Evolutionary conservation across 31 red algal genomes (phyloP).

Genomic region (Porphyra umbilicalis): DNA sequence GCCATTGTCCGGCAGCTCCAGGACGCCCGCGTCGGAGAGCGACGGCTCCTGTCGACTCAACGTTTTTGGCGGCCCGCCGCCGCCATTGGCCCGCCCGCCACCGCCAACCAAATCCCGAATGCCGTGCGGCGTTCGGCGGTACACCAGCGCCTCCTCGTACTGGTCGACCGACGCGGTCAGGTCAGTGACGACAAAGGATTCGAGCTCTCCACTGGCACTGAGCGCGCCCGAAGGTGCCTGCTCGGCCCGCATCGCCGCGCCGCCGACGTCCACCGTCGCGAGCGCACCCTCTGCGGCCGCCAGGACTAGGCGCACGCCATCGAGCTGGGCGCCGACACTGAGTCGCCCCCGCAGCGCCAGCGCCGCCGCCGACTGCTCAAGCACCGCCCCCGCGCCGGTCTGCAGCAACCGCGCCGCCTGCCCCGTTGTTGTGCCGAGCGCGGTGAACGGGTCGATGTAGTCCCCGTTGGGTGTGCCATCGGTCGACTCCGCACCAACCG

Average conservation of each 20-base stretch:
- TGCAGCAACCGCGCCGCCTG: slow-evolving; percentile 54
- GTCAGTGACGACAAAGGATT: slow-evolving; percentile 60
- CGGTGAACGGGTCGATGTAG: slow-evolving; percentile 71
- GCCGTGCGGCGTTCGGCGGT: slow-evolving; percentile 23
- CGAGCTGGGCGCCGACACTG: slow-evolving; percentile 47
- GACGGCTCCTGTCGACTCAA: neutral
- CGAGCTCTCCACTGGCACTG: slow-evolving; percentile 56
- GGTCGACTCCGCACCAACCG: neutral
- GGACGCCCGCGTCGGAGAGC: neutral
- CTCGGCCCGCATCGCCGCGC: slow-evolving; percentile 33
- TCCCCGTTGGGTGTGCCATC: slow-evolving; percentile 5
- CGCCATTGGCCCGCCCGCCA: neutral
- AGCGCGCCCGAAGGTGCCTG: slow-evolving; percentile 55
- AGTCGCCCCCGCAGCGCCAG: slow-evolving; percentile 45
- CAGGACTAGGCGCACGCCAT: slow-evolving; percentile 58
- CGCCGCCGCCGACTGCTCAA: slow-evolving; percentile 71
- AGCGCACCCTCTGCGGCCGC: slow-evolving; percentile 72
- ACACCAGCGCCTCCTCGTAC: slow-evolving; percentile 65
- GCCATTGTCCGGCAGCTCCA: neutral
- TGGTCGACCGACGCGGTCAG: slow-evolving; percentile 73
- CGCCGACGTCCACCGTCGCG: slow-evolving; percentile 54
- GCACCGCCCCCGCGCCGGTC: slow-evolving; percentile 54
- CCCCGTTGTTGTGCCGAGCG: slow-evolving; percentile 74
- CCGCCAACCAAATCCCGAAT: neutral
- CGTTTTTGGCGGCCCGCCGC: neutral